Conservation (phyloP, 257 asterid species). For the Cruciata laevipes region DNA sequence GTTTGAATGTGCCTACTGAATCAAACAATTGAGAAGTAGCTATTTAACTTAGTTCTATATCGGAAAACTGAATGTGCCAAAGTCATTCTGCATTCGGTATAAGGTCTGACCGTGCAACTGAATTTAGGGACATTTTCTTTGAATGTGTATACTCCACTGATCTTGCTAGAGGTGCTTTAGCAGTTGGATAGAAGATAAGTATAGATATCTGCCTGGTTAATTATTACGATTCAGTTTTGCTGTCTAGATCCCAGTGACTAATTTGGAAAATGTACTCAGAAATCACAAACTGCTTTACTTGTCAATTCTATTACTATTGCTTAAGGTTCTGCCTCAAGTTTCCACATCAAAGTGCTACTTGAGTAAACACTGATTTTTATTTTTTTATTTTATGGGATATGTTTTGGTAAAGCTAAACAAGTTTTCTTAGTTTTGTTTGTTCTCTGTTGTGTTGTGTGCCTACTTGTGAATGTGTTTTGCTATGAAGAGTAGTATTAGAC, state of each 20-base stretch:
- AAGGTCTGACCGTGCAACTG: no score
- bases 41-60: no score
- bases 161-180: background rate
- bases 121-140: no score
- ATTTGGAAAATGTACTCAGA: background rate
- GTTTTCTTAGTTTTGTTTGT: no score
- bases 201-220: background rate
- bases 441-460: background rate
- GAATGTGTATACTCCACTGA: background rate
- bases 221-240: background rate
- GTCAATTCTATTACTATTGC: no score
- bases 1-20: background rate
- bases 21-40: no score
- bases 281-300: constrained; percentile 1
- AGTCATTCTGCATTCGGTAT: background rate
- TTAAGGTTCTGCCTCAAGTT: background rate
- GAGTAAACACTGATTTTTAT: background rate
- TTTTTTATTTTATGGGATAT: no score
- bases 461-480: background rate
- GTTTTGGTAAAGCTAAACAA: no score
- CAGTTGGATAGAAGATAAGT: background rate
- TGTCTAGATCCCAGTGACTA: background rate
- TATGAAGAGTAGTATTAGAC: background rate
- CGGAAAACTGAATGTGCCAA: background rate
- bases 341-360: background rate